These are phyloP conservation scores for Acacia melanoxylon DNA, from an alignment of 306 rosid species.

Conservation along the genomic window DNA sequence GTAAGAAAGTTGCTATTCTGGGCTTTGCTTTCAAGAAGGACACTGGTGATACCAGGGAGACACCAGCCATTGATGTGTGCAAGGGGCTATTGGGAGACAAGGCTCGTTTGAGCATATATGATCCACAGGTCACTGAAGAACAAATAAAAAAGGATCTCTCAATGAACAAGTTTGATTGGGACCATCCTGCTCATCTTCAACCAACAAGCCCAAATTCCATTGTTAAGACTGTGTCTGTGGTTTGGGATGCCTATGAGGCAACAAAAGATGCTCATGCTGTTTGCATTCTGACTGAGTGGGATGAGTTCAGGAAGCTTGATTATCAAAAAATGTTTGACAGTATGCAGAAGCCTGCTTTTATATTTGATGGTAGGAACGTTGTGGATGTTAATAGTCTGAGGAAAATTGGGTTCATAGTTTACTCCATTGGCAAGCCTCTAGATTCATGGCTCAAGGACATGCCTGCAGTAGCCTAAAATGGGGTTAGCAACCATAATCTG, in stretches of 20 bases:
- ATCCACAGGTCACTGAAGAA: constrained; percentile 73
- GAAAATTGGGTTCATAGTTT: constrained; percentile 76
- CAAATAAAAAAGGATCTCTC: constrained; percentile 74
- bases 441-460: constrained; percentile 87
- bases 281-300: constrained; percentile 84
- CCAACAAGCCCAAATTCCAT: constrained; percentile 61
- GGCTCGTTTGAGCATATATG: constrained; percentile 69
- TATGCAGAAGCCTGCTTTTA: constrained; percentile 84
- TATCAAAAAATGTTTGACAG: constrained; percentile 54
- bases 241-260: constrained; percentile 76
- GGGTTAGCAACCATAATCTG: neutral
- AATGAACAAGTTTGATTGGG: constrained; percentile 80
- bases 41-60: constrained; percentile 83
- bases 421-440: constrained; percentile 74
- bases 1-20: constrained; percentile 72
- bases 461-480: constrained; percentile 70
- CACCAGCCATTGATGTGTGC: constrained; percentile 87
- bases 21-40: constrained; percentile 92
- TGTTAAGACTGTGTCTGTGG: constrained; percentile 56
- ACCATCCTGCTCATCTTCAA: constrained; percentile 80
- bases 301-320: constrained; percentile 67
- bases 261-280: constrained; percentile 68
- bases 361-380: constrained; percentile 74
- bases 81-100: constrained; percentile 74
- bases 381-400: constrained; percentile 58